Evolutionary conservation across 106 monocot genomes (phyloP), one percentile per base, ranked within the genome.

Genomic region (Allium sativum): DNA sequence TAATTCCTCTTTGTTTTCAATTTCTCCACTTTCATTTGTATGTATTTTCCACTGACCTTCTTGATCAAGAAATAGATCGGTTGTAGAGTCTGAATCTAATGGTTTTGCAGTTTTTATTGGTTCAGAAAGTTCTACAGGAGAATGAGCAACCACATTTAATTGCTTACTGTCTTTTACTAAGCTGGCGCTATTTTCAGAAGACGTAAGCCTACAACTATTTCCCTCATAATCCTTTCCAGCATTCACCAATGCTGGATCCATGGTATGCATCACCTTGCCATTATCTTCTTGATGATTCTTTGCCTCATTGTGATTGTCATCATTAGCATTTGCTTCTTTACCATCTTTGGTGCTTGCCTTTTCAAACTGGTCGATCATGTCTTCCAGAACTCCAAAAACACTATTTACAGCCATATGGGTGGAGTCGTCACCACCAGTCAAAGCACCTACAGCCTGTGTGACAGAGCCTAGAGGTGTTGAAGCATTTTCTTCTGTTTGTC

Each of bases 341-440:
- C 40, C 22, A 59, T 52, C 73, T 52, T 69, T 21, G 8, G 73
- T 74, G 46, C 61, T 74, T 65, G 70, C 76, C 78, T 91, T 88
- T 74, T 98, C 92, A 41, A 85, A 70, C 40, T 98, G 84, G 54
- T 98, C 98, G 53, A 98, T 92, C 88, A 98, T 84, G 64, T 88
- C 80, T 69, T 98, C 98, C 72, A 92, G 62, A 70, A 98, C 98
- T 51, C 88, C 98, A 73, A 88, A 98, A 15, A 98, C 98, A 76
- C 74, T 98, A 42, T 88, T 98, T 53, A 98, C 85, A n/a, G 98
- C 92, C 76, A 88, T 81, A 68, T 92, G 98, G 19, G 98, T 88
- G 43, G 96, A 92, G 45, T 98, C 98, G 70, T 98, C 98, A 88
- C 91, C 74, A 58, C 88, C 85, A 67, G 82, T 77, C 47, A 98